phyloP scores from a whole-genome alignment of 306 rosid species.

The Hippophae tibetana region DNA sequence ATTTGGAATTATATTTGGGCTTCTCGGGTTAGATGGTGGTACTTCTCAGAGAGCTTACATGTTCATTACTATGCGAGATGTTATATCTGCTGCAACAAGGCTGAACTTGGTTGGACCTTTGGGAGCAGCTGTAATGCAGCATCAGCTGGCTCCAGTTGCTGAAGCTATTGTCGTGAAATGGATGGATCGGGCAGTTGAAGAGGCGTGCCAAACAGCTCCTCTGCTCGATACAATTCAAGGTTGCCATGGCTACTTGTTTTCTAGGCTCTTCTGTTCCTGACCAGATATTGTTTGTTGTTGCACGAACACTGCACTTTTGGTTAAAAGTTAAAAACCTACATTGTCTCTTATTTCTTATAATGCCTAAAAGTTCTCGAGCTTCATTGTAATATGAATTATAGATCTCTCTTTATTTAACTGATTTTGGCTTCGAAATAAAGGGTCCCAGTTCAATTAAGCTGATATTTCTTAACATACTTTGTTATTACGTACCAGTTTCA shows the following conservation, averaged over 20 bases:
- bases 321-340: neutral
- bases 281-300: neutral
- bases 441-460: too few relatives aligned
- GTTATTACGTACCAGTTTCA: too few relatives aligned
- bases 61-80: constrained; percentile 74
- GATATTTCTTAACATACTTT: too few relatives aligned
- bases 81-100: constrained; percentile 85
- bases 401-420: too few relatives aligned
- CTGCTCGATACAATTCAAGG: constrained; percentile 77
- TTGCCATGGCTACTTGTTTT: constrained; percentile 71
- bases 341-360: neutral
- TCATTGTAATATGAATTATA: too few relatives aligned
- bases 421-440: too few relatives aligned
- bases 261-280: constrained; percentile 66
- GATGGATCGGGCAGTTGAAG: constrained; percentile 48
- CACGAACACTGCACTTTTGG: neutral
- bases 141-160: constrained; percentile 51
- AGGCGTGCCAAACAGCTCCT: constrained; percentile 65
- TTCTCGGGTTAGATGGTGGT: constrained; percentile 45
- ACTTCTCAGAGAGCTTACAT: constrained; percentile 73
- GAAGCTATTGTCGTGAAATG: constrained; percentile 50
- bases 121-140: constrained; percentile 77
- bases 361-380: too few relatives aligned
- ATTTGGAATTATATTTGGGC: constrained; percentile 65
- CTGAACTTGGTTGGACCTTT: constrained; percentile 71